phyloP scores from a whole-genome alignment of 106 monocot genomes.

The Dioscorea zingiberensis region DNA sequence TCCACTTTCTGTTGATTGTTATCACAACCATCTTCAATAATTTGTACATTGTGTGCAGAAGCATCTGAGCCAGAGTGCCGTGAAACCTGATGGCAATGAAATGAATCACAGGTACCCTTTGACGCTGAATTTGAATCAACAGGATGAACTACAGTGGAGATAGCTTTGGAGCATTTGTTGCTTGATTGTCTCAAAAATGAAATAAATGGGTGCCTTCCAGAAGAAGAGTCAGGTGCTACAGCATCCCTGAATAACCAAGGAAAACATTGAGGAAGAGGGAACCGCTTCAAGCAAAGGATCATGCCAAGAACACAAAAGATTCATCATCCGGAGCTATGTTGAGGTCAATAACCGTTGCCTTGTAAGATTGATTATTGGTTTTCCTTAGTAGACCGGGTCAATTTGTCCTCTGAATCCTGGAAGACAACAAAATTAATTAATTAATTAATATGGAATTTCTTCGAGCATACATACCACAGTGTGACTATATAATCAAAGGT shows the following conservation, averaged over 20 bases:
- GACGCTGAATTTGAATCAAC: neutral
- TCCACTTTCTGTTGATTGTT: neutral
- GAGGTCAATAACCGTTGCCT: neutral
- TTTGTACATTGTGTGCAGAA: neutral
- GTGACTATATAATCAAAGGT: too few relatives aligned
- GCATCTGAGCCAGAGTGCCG: neutral
- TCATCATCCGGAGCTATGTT: neutral
- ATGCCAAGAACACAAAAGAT: neutral
- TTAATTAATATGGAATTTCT: neutral
- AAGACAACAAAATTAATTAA: neutral
- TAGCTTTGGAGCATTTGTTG: slow-evolving; percentile 1
- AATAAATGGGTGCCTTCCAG: slow-evolving; percentile 5
- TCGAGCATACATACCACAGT: too few relatives aligned
- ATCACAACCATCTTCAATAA: neutral
- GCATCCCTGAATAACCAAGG: slow-evolving; percentile 2
- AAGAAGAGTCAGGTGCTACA: slow-evolving; percentile 10
- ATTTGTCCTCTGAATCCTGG: too few relatives aligned
- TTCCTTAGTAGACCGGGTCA: neutral
- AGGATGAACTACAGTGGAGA: slow-evolving; percentile 2
- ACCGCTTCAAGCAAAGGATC: neutral
- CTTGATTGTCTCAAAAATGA: neutral
- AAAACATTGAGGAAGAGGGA: neutral
- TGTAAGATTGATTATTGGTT: neutral
- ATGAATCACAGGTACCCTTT: neutral
- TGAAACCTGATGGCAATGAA: neutral